Conservation (phyloP, 495 filamentous ascomycete genomes). For the Tetracladium setigerum region DNA sequence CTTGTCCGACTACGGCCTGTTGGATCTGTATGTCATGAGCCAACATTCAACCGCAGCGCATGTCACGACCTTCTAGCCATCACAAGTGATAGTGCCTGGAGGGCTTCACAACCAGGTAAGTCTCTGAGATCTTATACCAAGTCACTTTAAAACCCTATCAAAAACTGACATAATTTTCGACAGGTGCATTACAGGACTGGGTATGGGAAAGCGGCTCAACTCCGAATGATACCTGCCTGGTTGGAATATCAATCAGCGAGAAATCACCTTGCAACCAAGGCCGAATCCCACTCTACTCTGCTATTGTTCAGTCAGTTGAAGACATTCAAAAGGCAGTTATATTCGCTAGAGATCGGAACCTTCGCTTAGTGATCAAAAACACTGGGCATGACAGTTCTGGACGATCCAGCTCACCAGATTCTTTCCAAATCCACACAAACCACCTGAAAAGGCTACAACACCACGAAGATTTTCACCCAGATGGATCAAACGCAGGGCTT, state of each 20-base stretch:
- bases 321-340: conserved; percentile 25
- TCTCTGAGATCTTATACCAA: conserved; percentile 6
- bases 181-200: conserved; percentile 14
- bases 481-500: conserved; percentile 9
- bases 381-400: conserved; percentile 25
- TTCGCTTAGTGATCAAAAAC: conserved; percentile 29
- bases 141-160: conserved; percentile 9
- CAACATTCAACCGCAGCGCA: conserved; percentile 11
- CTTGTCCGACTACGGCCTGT: conserved; percentile 12
- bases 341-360: conserved; percentile 22
- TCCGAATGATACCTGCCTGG: too few species aligned
- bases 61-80: conserved; percentile 13
- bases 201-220: conserved; percentile 20
- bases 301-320: conserved; percentile 14
- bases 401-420: conserved; percentile 18
- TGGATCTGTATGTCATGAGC: conserved; percentile 21
- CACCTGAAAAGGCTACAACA: conserved; percentile 21
- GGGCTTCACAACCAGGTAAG: conserved; percentile 10
- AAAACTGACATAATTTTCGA: conserved; percentile 18
- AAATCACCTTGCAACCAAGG: conserved; percentile 24
- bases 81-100: conserved; percentile 15
- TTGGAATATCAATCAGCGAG: too few species aligned
- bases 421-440: conserved; percentile 25
- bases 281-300: conserved; percentile 21
- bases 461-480: conserved; percentile 8